Percentiles rank a stretch among this genome's conserved stretches.
Conservation (phyloP, 2,329 filamentous ascomycete species). For the Alternaria postmessia region DNA sequence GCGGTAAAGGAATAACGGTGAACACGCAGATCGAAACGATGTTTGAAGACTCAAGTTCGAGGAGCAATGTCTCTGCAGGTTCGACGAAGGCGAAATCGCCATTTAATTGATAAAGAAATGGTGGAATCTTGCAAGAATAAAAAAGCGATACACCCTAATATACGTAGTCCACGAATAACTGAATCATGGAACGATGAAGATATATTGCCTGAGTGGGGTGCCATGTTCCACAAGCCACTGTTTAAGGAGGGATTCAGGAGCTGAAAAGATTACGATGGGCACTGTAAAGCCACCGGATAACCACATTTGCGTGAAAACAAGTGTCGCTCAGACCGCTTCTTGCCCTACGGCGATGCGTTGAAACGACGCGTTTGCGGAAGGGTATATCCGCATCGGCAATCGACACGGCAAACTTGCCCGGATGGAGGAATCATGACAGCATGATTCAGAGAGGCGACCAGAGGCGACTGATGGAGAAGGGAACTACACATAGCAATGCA, state of each 20-base stretch:
- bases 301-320: neutral
- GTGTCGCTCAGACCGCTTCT: neutral
- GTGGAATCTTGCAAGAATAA: neutral
- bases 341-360: neutral
- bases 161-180: neutral
- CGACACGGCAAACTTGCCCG: neutral
- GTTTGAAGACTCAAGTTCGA: constrained; percentile 8
- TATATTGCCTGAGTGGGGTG: neutral
- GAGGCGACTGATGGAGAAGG: neutral
- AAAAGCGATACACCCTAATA: neutral
- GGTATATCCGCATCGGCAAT: neutral
- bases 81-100: constrained; percentile 5
- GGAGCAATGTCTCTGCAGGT: neutral
- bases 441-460: neutral
- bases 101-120: constrained; percentile 9
- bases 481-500: neutral
- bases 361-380: neutral
- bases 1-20: constrained; percentile 17
- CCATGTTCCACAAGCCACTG: neutral
- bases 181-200: neutral
- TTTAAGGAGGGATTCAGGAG: neutral
- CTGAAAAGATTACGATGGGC: neutral
- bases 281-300: neutral
- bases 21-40: constrained; percentile 25
- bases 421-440: neutral